Base-by-base conservation (phyloP, 1,284 basidiomycete genomes). In the Trichosporon ovoides region DNA sequence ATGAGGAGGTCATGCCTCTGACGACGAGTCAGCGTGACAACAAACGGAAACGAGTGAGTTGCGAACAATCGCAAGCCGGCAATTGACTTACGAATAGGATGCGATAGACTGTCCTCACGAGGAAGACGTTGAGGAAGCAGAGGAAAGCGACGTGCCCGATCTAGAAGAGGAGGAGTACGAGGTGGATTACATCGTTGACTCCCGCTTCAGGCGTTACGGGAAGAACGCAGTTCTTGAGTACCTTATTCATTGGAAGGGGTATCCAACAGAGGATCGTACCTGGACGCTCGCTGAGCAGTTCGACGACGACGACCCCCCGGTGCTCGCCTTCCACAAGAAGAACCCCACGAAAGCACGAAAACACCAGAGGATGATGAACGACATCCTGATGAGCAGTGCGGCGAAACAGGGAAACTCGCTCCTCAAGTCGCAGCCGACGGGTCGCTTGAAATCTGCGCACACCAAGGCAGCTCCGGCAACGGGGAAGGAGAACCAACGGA, bases 281-380 rank as follows among this genome's bases (percentile, higher is more conserved):
- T 75, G 73, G 73, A 73, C 69, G 3, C 38, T 48, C 1, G 73
- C 69, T 10, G 60, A 58, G 22, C 66, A 74, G 53, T 67, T 75
- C 33, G 68, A 74, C 24, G 65, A 69, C 67, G 79, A 82, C 57
- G 79, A 72, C 59, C 67, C 68, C 14, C 68, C 67, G 14, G 72
- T 73, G 11, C 19, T 70, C 3, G 63, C 63, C 1, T 72, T 72
- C 53, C 72, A 69, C 56, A 52, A 55, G 28, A 56, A 61, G 34
- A 34, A 70, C 37, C 73, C 72, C 7, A 49, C 28, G 12, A 72
- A 70, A 52, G 69, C 69, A 1, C 36, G 51, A 4, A 34, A 36
- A n/a, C 43, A 14, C 19, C 56, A 57, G 22, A 46, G 35, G 10
- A 60, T 50, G 14, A 18, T 56, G 7, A 18, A 56, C 2, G 57